phyloP scores from a whole-genome alignment of 1,139 yeast species.

The Blastobotrys malaysiensis region DNA sequence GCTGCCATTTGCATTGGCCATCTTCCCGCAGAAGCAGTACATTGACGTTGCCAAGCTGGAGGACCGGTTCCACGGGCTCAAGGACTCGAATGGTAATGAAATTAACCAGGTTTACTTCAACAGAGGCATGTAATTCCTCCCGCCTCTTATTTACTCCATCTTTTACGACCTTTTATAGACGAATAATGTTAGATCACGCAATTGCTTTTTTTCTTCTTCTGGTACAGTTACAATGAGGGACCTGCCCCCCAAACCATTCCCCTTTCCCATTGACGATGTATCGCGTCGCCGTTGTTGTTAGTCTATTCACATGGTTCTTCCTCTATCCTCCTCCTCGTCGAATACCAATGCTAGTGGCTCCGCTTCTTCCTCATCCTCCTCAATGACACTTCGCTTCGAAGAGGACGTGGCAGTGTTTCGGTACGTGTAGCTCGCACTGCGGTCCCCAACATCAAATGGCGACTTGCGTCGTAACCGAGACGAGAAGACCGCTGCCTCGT shows the following conservation, averaged over 20 bases:
- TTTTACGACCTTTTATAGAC: neutral
- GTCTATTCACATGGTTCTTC: neutral
- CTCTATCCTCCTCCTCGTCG: conserved; percentile 14
- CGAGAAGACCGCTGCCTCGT: conserved; percentile 23
- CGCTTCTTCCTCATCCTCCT: conserved; percentile 16
- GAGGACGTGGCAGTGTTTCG: neutral
- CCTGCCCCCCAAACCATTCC: too few species aligned
- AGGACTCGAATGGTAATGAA: conserved; percentile 56
- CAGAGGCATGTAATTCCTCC: conserved; percentile 83
- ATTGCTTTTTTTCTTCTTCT: too few species aligned
- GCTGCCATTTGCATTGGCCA: conserved; percentile 89
- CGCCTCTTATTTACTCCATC: too few species aligned
- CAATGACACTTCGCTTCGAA: conserved; percentile 14
- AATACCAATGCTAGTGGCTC: conserved; percentile 9
- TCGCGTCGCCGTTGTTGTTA: neutral
- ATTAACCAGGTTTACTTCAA: conserved; percentile 71
- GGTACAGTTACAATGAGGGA: too few species aligned
- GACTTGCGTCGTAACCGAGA: neutral
- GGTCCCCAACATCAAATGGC: neutral
- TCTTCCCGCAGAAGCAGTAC: conserved; percentile 82
- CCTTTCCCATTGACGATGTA: too few species aligned
- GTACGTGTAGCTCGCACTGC: conserved; percentile 3
- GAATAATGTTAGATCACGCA: neutral
- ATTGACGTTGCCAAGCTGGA: conserved; percentile 60
- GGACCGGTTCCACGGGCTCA: conserved; percentile 52